A percentile compares a stretch with the other conserved stretches of the same genome.
Conservation (phyloP, 2,329 filamentous ascomycete species). For the Cordyceps tenuipes region DNA sequence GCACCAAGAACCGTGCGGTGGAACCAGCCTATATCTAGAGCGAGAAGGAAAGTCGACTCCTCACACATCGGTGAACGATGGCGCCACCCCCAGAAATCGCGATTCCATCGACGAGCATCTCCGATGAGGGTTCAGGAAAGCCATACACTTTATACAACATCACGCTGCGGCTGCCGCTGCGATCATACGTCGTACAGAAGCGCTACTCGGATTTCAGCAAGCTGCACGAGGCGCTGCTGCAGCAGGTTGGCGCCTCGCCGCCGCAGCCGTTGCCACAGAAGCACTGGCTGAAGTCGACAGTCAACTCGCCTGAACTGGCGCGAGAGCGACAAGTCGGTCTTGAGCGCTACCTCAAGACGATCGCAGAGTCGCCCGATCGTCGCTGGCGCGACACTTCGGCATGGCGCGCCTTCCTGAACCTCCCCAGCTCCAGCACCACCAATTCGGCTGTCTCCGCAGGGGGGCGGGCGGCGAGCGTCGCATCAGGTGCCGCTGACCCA, state of each 20-base stretch:
- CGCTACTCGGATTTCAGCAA: constrained; percentile 72
- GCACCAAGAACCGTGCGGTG: neutral
- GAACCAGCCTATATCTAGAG: neutral
- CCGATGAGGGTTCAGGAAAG: constrained; percentile 45
- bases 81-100: constrained; percentile 58
- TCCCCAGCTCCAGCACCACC: constrained; percentile 46
- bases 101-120: constrained; percentile 56
- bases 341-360: constrained; percentile 62
- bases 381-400: constrained; percentile 66
- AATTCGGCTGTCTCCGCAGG: constrained; percentile 41
- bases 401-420: constrained; percentile 66
- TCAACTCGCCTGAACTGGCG: constrained; percentile 60
- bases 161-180: constrained; percentile 65
- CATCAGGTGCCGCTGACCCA: constrained; percentile 44
- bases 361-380: constrained; percentile 64
- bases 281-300: constrained; percentile 68
- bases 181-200: constrained; percentile 68
- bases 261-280: constrained; percentile 63
- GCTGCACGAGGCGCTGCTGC: constrained; percentile 55
- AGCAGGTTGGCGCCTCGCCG: constrained; percentile 53
- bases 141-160: constrained; percentile 73
- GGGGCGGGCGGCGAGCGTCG: constrained; percentile 32
- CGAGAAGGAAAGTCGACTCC: neutral
- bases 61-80: constrained; percentile 33
- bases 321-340: constrained; percentile 60